Conservation (phyloP, 139 green algal genomes). For the Penium margaritaceum region DNA sequence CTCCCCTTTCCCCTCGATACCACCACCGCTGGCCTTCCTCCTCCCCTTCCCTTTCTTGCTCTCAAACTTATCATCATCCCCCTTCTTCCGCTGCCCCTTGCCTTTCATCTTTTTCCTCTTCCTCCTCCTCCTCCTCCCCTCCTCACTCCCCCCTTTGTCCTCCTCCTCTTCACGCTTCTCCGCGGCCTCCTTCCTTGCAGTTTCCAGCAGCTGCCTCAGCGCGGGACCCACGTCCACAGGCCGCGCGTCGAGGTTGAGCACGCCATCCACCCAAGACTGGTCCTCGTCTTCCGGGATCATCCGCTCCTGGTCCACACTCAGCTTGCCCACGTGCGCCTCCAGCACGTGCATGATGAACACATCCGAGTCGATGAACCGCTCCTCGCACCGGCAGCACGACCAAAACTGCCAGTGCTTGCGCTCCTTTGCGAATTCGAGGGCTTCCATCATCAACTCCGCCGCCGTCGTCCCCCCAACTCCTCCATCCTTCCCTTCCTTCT, state of each 20-base stretch:
- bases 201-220: not conserved
- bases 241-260: not conserved
- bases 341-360: slow-evolving; percentile 10
- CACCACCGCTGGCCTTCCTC: not conserved
- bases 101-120: not conserved
- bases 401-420: slow-evolving; percentile 29
- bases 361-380: slow-evolving; percentile 17
- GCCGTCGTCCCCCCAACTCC: not conserved
- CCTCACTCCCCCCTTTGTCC: not conserved
- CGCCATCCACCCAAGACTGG: slow-evolving; percentile 9
- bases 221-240: not conserved
- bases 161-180: not conserved
- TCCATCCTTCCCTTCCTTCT: too few relatives aligned
- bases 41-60: not conserved
- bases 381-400: slow-evolving; percentile 16
- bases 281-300: slow-evolving; percentile 13
- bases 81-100: not conserved
- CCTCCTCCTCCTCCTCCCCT: not conserved
- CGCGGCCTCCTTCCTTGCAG: too few relatives aligned
- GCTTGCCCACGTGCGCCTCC: slow-evolving; percentile 19
- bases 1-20: not conserved
- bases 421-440: slow-evolving; percentile 20
- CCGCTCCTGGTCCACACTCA: slow-evolving; percentile 13
- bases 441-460: slow-evolving; percentile 14
- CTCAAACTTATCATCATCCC: not conserved